Conservation (phyloP, 495 filamentous ascomycete genomes). For the Aspergillus sclerotiicarbonarius region DNA sequence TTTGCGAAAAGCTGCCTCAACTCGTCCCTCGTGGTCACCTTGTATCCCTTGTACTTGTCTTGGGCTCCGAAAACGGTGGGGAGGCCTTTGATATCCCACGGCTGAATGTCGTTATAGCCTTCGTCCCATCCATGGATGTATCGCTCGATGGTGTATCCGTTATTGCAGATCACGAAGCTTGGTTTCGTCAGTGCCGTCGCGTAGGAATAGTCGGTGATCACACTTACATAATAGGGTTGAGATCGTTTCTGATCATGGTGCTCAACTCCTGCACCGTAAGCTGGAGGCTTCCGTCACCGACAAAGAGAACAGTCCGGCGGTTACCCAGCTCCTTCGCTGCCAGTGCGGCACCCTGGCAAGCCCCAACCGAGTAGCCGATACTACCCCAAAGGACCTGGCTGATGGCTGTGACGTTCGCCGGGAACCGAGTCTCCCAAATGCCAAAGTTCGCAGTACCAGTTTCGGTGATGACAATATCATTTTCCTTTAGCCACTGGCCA, state of each 20-base stretch:
- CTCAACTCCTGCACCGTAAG: slow-evolving; percentile 82
- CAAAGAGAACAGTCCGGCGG: slow-evolving; percentile 75
- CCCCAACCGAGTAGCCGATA: slow-evolving; percentile 80
- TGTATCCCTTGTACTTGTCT: slow-evolving; percentile 60
- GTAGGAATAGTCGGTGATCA: slow-evolving; percentile 3
- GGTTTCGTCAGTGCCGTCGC: slow-evolving; percentile 15
- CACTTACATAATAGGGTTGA: slow-evolving; percentile 76
- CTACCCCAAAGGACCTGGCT: slow-evolving; percentile 88
- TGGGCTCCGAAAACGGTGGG: slow-evolving; percentile 66
- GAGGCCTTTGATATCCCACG: slow-evolving; percentile 70
- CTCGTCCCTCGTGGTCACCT: slow-evolving; percentile 68
- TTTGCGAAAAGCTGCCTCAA: slow-evolving; percentile 66
- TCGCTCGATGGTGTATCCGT: slow-evolving; percentile 58
- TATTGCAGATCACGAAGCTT: slow-evolving; percentile 61
- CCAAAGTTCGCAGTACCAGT: slow-evolving; percentile 91
- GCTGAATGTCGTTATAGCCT: slow-evolving; percentile 74
- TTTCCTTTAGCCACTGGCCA: slow-evolving; percentile 70
- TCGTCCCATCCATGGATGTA: slow-evolving; percentile 64
- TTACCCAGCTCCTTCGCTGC: slow-evolving; percentile 62
- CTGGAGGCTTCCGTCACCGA: slow-evolving; percentile 85
- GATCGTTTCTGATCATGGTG: slow-evolving; percentile 75
- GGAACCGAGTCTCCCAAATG: slow-evolving; percentile 85
- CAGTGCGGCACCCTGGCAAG: slow-evolving; percentile 72
- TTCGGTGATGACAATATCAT: slow-evolving; percentile 82
- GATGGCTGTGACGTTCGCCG: slow-evolving; percentile 67